phyloP scores from a whole-genome alignment of 768 basidiomycete genomes.

The Mycena olivaceomarginata region DNA sequence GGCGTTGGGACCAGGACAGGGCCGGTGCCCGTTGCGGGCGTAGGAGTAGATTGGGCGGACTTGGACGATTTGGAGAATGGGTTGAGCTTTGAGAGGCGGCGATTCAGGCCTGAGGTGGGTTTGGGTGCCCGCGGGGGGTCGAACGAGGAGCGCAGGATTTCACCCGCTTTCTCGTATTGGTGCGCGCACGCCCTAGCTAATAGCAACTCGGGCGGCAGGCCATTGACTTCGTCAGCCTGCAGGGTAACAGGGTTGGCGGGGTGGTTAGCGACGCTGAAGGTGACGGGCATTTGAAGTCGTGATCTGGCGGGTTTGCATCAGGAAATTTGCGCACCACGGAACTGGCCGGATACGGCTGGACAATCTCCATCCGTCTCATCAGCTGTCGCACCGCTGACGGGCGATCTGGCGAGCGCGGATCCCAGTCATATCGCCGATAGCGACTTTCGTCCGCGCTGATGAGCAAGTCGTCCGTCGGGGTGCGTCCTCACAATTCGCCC shows the following conservation, averaged over 20 bases:
- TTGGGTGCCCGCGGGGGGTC: not conserved
- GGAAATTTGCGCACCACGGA: not conserved
- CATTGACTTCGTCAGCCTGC: not conserved
- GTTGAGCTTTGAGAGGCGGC: not conserved
- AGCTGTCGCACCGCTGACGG: no score
- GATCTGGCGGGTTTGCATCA: not conserved
- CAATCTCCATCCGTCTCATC: no score
- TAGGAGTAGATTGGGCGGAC: not conserved
- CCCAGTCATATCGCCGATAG: no score
- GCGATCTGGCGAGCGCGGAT: no score
- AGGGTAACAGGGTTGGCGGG: conserved; percentile 10
- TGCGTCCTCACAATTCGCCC: no score
- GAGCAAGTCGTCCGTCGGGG: no score
- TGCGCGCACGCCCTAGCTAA: conserved; percentile 11
- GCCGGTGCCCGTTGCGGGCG: not conserved
- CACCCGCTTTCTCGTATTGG: conserved; percentile 6
- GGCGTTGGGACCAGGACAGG: not conserved
- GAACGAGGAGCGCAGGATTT: conserved; percentile 17
- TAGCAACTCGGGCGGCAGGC: not conserved
- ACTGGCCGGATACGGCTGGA: no score
- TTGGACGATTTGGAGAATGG: not conserved
- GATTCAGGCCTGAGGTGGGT: not conserved
- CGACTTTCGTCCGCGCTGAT: no score
- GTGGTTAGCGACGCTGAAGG: conserved; percentile 29
- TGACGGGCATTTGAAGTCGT: conserved; percentile 19